A percentile compares a stretch with the other conserved stretches of the same genome.
Conservation (phyloP, 805 yeast genomes). For the Candida sphagnicola region DNA sequence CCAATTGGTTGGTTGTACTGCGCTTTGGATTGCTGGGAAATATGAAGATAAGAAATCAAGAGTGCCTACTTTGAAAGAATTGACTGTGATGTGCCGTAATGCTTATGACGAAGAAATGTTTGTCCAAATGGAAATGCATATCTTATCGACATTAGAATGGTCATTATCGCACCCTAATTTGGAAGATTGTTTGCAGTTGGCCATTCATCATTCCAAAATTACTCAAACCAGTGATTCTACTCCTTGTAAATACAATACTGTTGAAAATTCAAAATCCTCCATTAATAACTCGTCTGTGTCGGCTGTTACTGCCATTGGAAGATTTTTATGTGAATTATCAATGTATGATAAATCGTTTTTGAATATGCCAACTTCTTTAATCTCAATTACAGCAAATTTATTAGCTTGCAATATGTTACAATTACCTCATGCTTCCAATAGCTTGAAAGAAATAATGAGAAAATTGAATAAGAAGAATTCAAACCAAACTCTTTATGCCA, state of each 20-base stretch:
- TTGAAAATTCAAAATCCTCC: constrained; percentile 7
- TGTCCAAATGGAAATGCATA: constrained; percentile 60
- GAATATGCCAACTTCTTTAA: constrained; percentile 41
- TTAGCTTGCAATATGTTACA: constrained; percentile 53
- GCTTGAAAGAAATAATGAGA: constrained; percentile 21
- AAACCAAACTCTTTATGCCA: neutral
- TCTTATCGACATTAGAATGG: constrained; percentile 59
- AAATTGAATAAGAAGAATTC: neutral
- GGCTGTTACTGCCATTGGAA: constrained; percentile 52
- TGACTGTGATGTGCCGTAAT: constrained; percentile 53
- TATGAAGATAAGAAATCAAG: constrained; percentile 59
- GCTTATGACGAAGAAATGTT: constrained; percentile 55
- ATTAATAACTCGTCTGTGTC: constrained; percentile 31
- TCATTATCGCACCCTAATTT: constrained; percentile 43
- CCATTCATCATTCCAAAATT: constrained; percentile 25
- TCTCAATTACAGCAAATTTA: constrained; percentile 47
- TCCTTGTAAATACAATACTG: constrained; percentile 21
- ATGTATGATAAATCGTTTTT: constrained; percentile 48
- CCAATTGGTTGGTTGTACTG: constrained; percentile 45
- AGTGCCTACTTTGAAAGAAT: constrained; percentile 53
- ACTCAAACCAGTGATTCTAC: constrained; percentile 13
- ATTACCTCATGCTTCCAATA: constrained; percentile 39
- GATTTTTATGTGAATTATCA: constrained; percentile 53
- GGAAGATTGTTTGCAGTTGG: constrained; percentile 47
- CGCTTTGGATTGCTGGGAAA: constrained; percentile 45